phyloP scores from a whole-genome alignment of 495 filamentous ascomycete genomes.

The Aspergillus kassunensis region DNA sequence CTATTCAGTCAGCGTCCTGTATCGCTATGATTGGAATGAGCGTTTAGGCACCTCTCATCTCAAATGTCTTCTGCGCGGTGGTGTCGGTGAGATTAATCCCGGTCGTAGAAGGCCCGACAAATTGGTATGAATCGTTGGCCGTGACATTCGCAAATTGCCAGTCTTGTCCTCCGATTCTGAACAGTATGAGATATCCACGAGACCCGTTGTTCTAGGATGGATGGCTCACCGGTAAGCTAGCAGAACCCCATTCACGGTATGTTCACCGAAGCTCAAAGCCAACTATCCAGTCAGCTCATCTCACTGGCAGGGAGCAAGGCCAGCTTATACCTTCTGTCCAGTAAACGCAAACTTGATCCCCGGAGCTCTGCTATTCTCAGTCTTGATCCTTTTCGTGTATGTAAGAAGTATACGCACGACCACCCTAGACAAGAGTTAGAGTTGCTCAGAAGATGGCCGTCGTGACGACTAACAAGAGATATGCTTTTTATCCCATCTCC shows the following conservation, averaged over 20 bases:
- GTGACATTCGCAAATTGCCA: slow-evolving; percentile 68
- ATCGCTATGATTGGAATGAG: neutral
- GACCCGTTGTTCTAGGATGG: neutral
- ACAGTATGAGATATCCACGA: too few relatives aligned
- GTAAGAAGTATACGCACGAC: slow-evolving; percentile 28
- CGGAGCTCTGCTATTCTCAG: slow-evolving; percentile 36
- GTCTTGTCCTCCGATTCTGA: slow-evolving; percentile 58
- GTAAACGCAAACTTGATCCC: slow-evolving; percentile 64
- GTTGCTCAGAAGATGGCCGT: neutral
- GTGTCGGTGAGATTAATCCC: slow-evolving; percentile 17
- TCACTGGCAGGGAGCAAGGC: neutral
- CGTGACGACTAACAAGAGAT: slow-evolving; percentile 63
- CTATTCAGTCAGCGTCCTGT: slow-evolving; percentile 29
- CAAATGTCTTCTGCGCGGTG: slow-evolving; percentile 24
- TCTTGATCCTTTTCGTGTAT: neutral
- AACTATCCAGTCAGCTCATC: slow-evolving; percentile 17
- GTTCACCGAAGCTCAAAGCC: slow-evolving; percentile 58
- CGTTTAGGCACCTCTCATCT: slow-evolving; percentile 34
- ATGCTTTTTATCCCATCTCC: slow-evolving; percentile 63
- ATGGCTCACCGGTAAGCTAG: slow-evolving; percentile 48
- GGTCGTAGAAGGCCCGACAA: slow-evolving; percentile 38
- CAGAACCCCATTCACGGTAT: slow-evolving; percentile 53
- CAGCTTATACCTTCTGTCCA: slow-evolving; percentile 44
- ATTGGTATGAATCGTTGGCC: slow-evolving; percentile 54
- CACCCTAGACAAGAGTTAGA: slow-evolving; percentile 24